These are phyloP conservation scores for Epichloe sylvatica DNA, from an alignment of 2,329 filamentous ascomycete genomes.

Conservation along the genomic window DNA sequence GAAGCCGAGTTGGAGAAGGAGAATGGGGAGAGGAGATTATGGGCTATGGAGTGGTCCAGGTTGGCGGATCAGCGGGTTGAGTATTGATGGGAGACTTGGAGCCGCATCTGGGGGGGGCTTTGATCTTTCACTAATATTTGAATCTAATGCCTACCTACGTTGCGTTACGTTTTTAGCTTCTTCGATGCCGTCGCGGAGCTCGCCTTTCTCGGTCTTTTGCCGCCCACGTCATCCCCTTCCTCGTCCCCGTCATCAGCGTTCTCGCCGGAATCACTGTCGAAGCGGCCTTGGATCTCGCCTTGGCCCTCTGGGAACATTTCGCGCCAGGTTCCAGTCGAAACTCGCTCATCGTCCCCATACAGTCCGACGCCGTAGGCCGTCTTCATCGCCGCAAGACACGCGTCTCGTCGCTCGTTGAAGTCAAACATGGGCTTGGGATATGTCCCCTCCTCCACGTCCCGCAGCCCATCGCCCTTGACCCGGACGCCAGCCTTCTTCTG, in stretches of 20 bases:
- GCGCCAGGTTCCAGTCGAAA: conserved; percentile 46
- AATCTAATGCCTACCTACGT: background rate
- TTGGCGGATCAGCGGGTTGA: conserved; percentile 14
- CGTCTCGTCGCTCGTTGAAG: conserved; percentile 45
- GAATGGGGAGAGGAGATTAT: conserved; percentile 12
- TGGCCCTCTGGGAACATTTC: conserved; percentile 27
- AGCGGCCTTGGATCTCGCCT: conserved; percentile 27
- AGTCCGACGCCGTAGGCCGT: conserved; percentile 51
- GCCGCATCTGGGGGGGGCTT: background rate
- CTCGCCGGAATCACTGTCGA: conserved; percentile 20
- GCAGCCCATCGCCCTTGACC: conserved; percentile 40
- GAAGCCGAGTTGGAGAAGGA: conserved; percentile 15
- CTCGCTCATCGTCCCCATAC: conserved; percentile 47
- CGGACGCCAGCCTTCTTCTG: conserved; percentile 55
- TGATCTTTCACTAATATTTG: background rate
- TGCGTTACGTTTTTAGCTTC: conserved; percentile 14
- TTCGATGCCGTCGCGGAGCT: conserved; percentile 7
- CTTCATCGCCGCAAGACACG: conserved; percentile 57
- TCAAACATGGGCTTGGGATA: conserved; percentile 73
- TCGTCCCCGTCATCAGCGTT: conserved; percentile 18
- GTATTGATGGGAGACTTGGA: conserved; percentile 8
- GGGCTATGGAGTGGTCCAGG: conserved; percentile 23
- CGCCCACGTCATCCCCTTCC: conserved; percentile 2
- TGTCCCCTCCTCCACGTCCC: conserved; percentile 27
- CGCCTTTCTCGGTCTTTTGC: conserved; percentile 13